Base-by-base conservation (phyloP, 1,284 basidiomycete species). In the Sporisorium reilianum region DNA sequence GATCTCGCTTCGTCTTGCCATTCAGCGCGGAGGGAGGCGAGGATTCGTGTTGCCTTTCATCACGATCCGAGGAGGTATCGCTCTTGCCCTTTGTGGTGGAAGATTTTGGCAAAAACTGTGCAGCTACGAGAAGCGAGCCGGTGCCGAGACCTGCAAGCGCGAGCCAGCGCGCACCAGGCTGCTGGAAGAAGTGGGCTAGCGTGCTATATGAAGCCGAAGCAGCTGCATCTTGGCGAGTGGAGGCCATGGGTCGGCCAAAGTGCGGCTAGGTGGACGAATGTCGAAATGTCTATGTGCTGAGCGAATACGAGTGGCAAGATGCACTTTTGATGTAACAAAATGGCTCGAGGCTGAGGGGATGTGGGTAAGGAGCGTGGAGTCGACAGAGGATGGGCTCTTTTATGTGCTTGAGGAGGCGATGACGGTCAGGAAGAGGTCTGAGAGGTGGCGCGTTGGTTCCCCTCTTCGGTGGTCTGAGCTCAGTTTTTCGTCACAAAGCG, bases 131-230 rank as follows among this genome's bases (percentile, higher is more conserved):
- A 3, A 65, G 32, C 1, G 72, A 75, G 32, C 62, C 55, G 6
- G 72, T 66, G 7, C 72, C 63, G 9, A 75, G 55, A 49, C 72
- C 72, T 20, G 55, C 65, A 18, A 75, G 53, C 1, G 53, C 48
- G 25, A 75, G 55, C 61, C 57, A 68, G n/a, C 71, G 71, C 16
- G 51, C 26, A 46, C 49, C 40, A 0, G 65, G 62, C n/a, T 74
- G 65, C 26, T 62, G 65, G 2, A 68, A 25, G 30, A 45, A 55
- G n/a, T 56, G 52, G 41, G 55, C 55, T 7, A 72, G 18, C 16
- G 61, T 64, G 49, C 44, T 45, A 40, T 64, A 8, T 20, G 66
- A 64, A 42, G 61, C 66, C 53, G 57, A 69, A 34, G 53, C 66
- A 42, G 61, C 61, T 42, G 53, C 61, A 60, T 69, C 61, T 56